These are phyloP conservation scores for Paralagenidium karlingii DNA, from an alignment of 352 stramenopile species.

Conservation along the genomic window DNA sequence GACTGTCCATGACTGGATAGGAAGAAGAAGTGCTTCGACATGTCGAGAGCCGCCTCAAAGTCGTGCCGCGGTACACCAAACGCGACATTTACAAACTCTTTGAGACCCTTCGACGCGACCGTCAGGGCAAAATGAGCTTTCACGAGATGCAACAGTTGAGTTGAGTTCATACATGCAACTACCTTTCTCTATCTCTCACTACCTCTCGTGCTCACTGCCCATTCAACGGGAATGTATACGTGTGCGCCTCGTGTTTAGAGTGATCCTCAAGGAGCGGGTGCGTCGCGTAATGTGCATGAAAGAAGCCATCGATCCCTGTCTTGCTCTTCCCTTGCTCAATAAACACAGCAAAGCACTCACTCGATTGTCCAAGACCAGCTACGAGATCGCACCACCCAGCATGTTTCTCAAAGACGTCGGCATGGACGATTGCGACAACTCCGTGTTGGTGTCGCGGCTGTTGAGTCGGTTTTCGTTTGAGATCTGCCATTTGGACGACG, in stretches of 20 bases:
- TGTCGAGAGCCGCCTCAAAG: constrained; percentile 48
- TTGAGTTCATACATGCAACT: not conserved
- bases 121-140: constrained; percentile 42
- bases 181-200: not conserved
- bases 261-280: constrained; percentile 39
- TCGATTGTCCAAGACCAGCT: constrained; percentile 16
- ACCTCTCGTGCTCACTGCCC: not conserved
- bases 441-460: constrained; percentile 41
- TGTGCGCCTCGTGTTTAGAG: too few species aligned
- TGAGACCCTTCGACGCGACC: constrained; percentile 17
- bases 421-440: constrained; percentile 56
- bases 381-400: constrained; percentile 36
- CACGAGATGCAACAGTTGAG: constrained; percentile 62
- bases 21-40: constrained; percentile 67
- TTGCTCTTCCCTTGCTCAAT: constrained; percentile 36
- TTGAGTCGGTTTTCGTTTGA: constrained; percentile 68
- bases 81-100: constrained; percentile 56
- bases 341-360: constrained; percentile 27
- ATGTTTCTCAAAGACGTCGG: constrained; percentile 70
- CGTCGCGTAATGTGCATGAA: constrained; percentile 65
- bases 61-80: constrained; percentile 45
- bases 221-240: too few species aligned
- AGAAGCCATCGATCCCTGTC: constrained; percentile 30
- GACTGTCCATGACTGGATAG: constrained; percentile 7
- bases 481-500: constrained; percentile 74